These are phyloP conservation scores for Cryptosporidium canis DNA, from an alignment of 169 alveolate species.

Conservation along the genomic window DNA sequence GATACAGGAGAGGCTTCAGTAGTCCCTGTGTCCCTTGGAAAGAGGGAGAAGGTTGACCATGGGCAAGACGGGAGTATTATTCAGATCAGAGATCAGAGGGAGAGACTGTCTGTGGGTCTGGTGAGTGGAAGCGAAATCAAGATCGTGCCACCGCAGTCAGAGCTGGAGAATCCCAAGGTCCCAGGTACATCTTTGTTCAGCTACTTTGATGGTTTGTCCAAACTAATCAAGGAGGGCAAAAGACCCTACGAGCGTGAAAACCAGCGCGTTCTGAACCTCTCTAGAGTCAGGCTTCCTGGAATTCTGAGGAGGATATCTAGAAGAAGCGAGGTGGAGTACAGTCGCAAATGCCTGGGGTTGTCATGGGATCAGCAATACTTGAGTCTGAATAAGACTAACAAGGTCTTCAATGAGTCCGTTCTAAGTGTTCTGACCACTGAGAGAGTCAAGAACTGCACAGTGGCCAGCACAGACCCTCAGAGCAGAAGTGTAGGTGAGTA, in stretches of 20 bases:
- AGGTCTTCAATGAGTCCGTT: conserved; percentile 34
- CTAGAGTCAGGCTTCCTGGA: conserved; percentile 14
- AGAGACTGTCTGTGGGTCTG: not conserved
- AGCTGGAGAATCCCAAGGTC: not conserved
- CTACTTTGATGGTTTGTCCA: not conserved
- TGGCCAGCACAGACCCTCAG: not conserved
- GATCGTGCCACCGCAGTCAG: not conserved
- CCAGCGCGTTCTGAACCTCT: not conserved
- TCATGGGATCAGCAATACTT: conserved; percentile 64
- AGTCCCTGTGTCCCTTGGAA: too few relatives aligned
- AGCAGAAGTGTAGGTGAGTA: not conserved
- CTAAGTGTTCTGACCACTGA: conserved; percentile 53
- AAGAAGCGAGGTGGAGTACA: conserved; percentile 12
- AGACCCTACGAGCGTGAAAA: not conserved
- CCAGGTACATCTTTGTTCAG: not conserved
- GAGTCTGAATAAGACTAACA: conserved; percentile 6
- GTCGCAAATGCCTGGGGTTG: conserved; percentile 7
- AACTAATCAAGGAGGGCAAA: not conserved
- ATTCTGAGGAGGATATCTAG: conserved; percentile 1
- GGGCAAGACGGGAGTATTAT: too few relatives aligned
- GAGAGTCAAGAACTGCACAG: conserved; percentile 24
- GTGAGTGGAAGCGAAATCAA: not conserved
- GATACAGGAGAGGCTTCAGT: not conserved
- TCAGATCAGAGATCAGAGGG: not conserved
- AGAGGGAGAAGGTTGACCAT: not conserved